Percentiles rank a stretch among this genome's conserved stretches.
phyloP scores from a whole-genome alignment of 139 green algal genomes.

The Tetradesmus lagerheimii region DNA sequence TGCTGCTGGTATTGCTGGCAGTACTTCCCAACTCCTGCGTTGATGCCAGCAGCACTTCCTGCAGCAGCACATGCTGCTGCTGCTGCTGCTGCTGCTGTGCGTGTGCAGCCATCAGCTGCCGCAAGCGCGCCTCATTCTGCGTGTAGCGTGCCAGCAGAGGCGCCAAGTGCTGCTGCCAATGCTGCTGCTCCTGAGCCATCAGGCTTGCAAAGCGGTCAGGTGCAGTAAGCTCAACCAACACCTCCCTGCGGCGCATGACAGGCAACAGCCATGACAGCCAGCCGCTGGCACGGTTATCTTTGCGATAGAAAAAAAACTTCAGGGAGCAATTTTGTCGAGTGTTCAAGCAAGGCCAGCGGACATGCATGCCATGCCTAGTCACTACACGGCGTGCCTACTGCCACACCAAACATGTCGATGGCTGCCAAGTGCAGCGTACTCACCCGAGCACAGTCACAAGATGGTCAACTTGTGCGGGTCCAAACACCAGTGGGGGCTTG shows the following conservation, averaged over 20 bases:
- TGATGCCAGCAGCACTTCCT: background rate
- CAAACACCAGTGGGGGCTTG: conserved; percentile 82
- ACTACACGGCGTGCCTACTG: too few relatives aligned
- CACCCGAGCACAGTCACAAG: conserved; percentile 67
- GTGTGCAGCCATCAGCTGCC: background rate
- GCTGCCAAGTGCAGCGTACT: background rate
- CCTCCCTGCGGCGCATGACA: background rate
- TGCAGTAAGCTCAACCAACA: background rate
- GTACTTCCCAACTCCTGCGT: background rate
- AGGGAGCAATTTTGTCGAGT: background rate
- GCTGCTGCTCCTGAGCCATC: conserved; percentile 4
- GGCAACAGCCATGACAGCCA: too few relatives aligned
- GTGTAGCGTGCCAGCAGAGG: conserved; percentile 20
- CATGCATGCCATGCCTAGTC: background rate
- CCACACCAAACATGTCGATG: too few relatives aligned
- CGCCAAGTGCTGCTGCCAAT: conserved; percentile 10
- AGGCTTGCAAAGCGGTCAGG: background rate
- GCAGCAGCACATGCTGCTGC: background rate
- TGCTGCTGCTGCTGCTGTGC: conserved; percentile 32
- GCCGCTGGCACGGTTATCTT: too few relatives aligned
- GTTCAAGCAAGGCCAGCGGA: too few relatives aligned
- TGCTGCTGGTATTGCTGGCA: background rate
- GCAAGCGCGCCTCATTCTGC: background rate
- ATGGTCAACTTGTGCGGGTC: conserved; percentile 57
- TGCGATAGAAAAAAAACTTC: background rate